Evolutionary conservation across 2,329 filamentous ascomycete species (phyloP), one percentile per base, ranked within the genome.

Genomic region (Emericellopsis cladophorae): DNA sequence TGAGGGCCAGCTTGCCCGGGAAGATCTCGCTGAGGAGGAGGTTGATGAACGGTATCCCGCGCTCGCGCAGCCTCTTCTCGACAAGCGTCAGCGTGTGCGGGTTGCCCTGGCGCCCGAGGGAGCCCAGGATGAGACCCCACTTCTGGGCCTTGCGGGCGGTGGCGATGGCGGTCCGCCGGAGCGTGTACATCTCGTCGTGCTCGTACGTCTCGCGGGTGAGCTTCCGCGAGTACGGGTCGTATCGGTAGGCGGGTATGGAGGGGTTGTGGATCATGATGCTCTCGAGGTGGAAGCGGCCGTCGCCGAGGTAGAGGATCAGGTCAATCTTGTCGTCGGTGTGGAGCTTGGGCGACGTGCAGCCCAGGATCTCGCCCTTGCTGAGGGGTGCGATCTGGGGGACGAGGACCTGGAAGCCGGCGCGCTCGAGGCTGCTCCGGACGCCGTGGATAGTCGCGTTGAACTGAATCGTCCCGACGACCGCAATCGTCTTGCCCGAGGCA

Each of bases 181-280:
- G 67, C 7, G 74, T 74, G 54, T 94, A 84, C 74, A 98, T 92
- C 56, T 94, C 88, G 21, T 84, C 76, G 59, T 98, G 92, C 34
- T 84, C 84, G 60, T 98, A 98, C 21, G 76, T 82, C 63, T 98
- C 93, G 48, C 85, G 81, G 2, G 90, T 95, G 23, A 98, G 74
- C 44, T 85, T 87, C 39, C 90, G 78, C 10, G 88, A 92, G 64
- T 98, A 98, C 0, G 93, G 92, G 56, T 98, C 92, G 60, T 98
- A 98, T 47, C 92, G 77, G 63, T 95, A 98, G 2, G 93, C 90
- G 1, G 90, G 85, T 31, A 95, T 76, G 5, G 69, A 64, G 0
- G 93, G 92, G 62, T 98, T 98, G 57, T 96, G 92, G 49, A 98
- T 98, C 90, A 98, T 98, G 54, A 93, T 90, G 54, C 86, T 93